Base-by-base conservation (phyloP, 2,329 filamentous ascomycete genomes). In the Aspergillus pseudotamarii region DNA sequence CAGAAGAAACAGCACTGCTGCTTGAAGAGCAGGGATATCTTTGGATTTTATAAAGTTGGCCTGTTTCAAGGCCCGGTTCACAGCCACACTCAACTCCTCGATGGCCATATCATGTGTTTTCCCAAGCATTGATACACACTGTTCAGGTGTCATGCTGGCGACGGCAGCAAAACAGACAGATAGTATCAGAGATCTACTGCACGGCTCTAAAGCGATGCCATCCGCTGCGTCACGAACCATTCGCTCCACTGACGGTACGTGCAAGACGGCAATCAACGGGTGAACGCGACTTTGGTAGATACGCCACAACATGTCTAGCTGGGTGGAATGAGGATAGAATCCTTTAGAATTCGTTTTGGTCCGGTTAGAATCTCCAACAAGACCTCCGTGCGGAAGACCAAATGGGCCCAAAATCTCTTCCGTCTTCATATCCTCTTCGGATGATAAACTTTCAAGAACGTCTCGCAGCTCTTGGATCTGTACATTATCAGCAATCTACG, bases 261-360 rank as follows among this genome's bases (percentile, higher is more conserved):
- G 67, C 3, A 73, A 38, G 8, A 72, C 57, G 12, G 61, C 53
- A 12, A 72, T 66, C 36, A 73, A 21, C 6, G 70, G 69, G 2
- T 67, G 66, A 9, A 72, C 69, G 58, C 68, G 70, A 12, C 59
- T 26, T 11, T 66, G 36, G 21, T 68, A 72, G 10, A 66, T 36
- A 12, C 11, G 19, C 69, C 70, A 72, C 23, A 71, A 14, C 43
- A 36, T n/a, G 21, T 61, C 19, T 1, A 66, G 54, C 1, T 59
- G 65, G 14, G 28, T n/a, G 2, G 59, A 46, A 21, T 62, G 59
- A 8, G 60, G 54, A 41, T 57, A 36, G 16, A 19, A 19, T 1
- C 28, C 10, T 4, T 14, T 6, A 16, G 2, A n/a, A 5, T 3
- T 32, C 5, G 3, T 21, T 10, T 14, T 10, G 4, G 50, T 32